These are phyloP conservation scores for Dictyostelium capitatum DNA, from an alignment of 78 protist genomes.

Conservation along the genomic window DNA sequence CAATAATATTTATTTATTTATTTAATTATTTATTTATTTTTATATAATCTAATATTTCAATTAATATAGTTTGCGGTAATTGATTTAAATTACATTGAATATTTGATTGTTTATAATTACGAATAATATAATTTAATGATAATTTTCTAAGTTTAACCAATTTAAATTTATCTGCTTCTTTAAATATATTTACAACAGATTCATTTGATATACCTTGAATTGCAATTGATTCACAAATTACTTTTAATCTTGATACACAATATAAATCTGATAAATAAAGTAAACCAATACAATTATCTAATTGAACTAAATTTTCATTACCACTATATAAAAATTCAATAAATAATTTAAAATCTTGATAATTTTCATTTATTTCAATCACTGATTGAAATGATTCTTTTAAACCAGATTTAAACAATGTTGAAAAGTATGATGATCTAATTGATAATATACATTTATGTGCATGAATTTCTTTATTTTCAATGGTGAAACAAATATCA, in stretches of 20 bases:
- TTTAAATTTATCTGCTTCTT: slow-evolving; percentile 67
- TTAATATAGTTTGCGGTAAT: neutral
- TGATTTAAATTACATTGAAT: slow-evolving; percentile 23
- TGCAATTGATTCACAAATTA: slow-evolving; percentile 58
- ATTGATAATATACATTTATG: slow-evolving; percentile 40
- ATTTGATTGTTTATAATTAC: slow-evolving; percentile 39
- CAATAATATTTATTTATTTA: too few species aligned
- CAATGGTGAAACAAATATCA: slow-evolving; percentile 30
- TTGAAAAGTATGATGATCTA: slow-evolving; percentile 31
- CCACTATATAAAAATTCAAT: slow-evolving; percentile 47
- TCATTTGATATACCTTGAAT: slow-evolving; percentile 45
- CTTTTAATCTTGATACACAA: slow-evolving; percentile 53
- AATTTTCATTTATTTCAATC: slow-evolving; percentile 35
- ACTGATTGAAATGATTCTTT: slow-evolving; percentile 53
- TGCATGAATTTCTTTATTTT: slow-evolving; percentile 36
- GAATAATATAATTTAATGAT: slow-evolving; percentile 42
- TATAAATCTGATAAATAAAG: slow-evolving; percentile 54
- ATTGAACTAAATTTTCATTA: neutral
- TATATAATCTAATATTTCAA: slow-evolving; percentile 16
- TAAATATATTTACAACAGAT: slow-evolving; percentile 43
- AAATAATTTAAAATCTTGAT: slow-evolving; percentile 22
- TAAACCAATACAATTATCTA: slow-evolving; percentile 60
- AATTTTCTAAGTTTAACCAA: slow-evolving; percentile 20
- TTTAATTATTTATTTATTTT: too few species aligned
- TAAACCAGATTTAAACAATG: slow-evolving; percentile 32